These are phyloP conservation scores for Alternaria triticimaculans DNA, from an alignment of 2,329 filamentous ascomycete species.

Conservation along the genomic window DNA sequence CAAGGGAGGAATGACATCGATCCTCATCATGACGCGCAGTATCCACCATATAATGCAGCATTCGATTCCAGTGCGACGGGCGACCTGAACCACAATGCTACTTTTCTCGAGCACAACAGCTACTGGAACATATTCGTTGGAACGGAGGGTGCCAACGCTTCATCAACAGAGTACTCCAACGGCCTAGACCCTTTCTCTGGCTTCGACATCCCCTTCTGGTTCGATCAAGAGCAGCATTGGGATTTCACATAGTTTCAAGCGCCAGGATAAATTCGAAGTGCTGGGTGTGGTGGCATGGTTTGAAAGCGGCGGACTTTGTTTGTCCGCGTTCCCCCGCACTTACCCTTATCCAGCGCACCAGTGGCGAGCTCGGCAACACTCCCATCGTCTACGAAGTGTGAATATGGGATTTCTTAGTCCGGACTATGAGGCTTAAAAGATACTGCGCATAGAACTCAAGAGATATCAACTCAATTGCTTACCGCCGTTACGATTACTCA, in stretches of 20 bases:
- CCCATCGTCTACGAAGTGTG: neutral
- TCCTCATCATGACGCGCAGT: neutral
- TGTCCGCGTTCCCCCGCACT: slow-evolving; percentile 23
- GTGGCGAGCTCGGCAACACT: slow-evolving; percentile 1
- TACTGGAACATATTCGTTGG: slow-evolving; percentile 21
- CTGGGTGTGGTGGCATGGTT: neutral
- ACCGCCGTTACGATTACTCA: neutral
- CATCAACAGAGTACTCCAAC: slow-evolving; percentile 6
- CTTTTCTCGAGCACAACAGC: neutral
- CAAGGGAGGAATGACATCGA: neutral
- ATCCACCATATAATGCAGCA: neutral
- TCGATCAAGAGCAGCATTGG: slow-evolving; percentile 44
- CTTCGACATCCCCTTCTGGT: slow-evolving; percentile 48
- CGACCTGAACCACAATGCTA: neutral
- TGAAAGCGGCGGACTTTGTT: slow-evolving; percentile 30
- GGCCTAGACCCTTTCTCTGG: slow-evolving; percentile 39
- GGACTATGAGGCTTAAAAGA: neutral
- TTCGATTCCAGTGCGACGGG: neutral
- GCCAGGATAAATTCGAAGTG: neutral
- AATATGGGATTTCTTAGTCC: neutral
- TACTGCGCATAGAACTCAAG: neutral
- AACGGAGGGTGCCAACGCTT: neutral
- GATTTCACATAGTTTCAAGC: slow-evolving; percentile 24
- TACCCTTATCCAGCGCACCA: neutral
- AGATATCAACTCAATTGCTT: neutral